Conservation (phyloP, 2,329 filamentous ascomycete genomes). For the Chrysoporthe cubensis region DNA sequence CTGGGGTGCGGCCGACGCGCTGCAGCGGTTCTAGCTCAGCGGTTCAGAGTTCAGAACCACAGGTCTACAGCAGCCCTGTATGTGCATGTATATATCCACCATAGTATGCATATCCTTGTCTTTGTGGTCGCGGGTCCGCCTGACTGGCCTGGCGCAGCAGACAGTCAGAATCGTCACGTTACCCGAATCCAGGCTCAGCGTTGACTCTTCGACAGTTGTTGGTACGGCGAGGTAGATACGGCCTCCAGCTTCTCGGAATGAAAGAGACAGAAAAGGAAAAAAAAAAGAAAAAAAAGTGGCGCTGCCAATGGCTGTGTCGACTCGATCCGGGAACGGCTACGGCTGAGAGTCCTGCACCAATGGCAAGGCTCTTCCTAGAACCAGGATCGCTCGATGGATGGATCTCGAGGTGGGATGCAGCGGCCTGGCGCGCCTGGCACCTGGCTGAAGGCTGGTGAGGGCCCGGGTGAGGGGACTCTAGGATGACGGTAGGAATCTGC, state of each 20-base stretch:
- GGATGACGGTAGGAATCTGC: slow-evolving; percentile 8
- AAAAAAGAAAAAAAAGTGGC: neutral
- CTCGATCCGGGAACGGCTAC: neutral
- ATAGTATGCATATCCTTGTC: neutral
- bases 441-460: too few relatives aligned
- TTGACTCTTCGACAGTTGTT: too few relatives aligned
- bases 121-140: neutral
- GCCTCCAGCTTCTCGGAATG: neutral
- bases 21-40: neutral
- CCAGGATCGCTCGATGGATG: slow-evolving; percentile 1
- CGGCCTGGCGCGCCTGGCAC: neutral
- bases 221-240: neutral
- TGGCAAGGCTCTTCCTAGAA: neutral
- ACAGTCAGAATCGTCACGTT: neutral
- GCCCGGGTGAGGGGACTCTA: too few relatives aligned
- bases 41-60: neutral
- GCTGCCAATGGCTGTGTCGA: slow-evolving; percentile 1
- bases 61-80: neutral
- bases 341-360: neutral
- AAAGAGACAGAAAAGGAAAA: neutral
- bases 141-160: neutral
- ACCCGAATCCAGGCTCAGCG: neutral
- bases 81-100: neutral
- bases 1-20: too few relatives aligned
- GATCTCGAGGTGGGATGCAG: neutral